Evolutionary conservation across 2,329 filamentous ascomycete genomes (phyloP).

Genomic region (Apiospora malaysiana): DNA sequence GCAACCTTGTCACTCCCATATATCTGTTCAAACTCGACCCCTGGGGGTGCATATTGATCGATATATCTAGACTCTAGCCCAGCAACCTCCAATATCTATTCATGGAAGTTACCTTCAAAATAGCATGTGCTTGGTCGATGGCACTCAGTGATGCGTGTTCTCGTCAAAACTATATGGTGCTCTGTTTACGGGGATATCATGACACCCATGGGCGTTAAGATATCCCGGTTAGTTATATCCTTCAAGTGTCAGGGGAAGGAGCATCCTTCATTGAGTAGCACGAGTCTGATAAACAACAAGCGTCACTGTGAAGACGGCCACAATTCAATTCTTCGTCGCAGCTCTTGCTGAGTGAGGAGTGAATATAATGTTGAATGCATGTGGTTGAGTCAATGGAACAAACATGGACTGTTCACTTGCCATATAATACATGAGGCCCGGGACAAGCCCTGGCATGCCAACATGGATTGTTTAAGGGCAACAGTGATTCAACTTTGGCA

Average conservation of each 20-base stretch:
- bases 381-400: neutral
- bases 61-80: neutral
- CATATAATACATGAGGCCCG: neutral
- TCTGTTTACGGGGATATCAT: neutral
- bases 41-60: neutral
- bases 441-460: neutral
- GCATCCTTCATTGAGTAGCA: neutral
- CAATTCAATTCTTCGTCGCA: neutral
- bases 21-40: neutral
- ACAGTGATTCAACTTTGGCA: neutral
- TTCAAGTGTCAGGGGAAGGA: neutral
- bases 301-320: neutral
- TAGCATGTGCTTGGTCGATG: too few relatives aligned
- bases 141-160: neutral
- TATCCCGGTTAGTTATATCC: neutral
- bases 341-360: neutral
- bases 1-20: neutral
- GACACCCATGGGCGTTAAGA: neutral
- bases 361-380: neutral
- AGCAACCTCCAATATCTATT: neutral
- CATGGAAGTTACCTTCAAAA: neutral
- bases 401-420: neutral
- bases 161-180: neutral
- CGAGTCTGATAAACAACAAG: neutral
- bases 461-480: neutral